Percentiles rank a stretch among this genome's conserved stretches.
These are phyloP conservation scores for Straminergon stramineum DNA, from an alignment of 225 moss, liverwort and hornwort genomes.

Conservation along the genomic window DNA sequence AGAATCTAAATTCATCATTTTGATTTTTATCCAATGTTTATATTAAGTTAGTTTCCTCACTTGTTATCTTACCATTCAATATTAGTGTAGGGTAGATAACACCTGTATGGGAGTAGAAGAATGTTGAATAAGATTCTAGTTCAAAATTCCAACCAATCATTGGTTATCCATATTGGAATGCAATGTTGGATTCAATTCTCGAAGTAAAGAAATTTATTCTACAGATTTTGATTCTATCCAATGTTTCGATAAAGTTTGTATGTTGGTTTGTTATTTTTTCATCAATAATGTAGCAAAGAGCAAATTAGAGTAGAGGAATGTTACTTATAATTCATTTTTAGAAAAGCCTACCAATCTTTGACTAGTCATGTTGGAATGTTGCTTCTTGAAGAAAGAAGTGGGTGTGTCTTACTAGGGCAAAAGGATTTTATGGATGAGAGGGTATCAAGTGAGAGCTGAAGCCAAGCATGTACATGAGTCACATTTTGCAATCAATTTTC, in stretches of 20 bases:
- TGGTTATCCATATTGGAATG: background rate
- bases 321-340: background rate
- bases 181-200: background rate
- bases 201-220: background rate
- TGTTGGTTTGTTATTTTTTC: too few relatives aligned
- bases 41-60: background rate
- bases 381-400: background rate
- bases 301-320: background rate
- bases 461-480: background rate
- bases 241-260: too few relatives aligned
- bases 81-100: fast-evolving
- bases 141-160: background rate
- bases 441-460: background rate
- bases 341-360: background rate
- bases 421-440: background rate
- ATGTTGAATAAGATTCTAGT: background rate
- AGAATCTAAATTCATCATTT: background rate
- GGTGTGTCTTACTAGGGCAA: too few relatives aligned
- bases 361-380: background rate
- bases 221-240: background rate
- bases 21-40: background rate
- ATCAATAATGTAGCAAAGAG: background rate
- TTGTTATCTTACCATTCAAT: background rate
- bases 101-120: background rate
- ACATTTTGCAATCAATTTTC: background rate